Evolutionary conservation across 2,329 filamentous ascomycete genomes (phyloP).

Genomic region (Phaeomoniella chlamydospora): DNA sequence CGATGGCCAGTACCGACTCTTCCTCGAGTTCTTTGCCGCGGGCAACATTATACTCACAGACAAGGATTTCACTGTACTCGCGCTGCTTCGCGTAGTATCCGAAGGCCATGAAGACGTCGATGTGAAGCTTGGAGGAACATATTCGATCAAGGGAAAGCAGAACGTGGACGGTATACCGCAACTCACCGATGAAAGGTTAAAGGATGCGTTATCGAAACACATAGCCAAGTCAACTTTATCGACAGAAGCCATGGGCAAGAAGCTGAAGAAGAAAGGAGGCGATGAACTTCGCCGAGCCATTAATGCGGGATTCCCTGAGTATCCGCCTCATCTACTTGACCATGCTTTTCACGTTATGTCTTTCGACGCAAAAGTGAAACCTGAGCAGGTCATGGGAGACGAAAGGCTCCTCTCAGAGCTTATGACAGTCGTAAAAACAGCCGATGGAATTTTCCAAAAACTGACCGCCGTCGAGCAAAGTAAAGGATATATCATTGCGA

Average conservation of each 20-base stretch:
- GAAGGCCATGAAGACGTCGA: slow-evolving; percentile 76
- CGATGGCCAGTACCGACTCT: slow-evolving; percentile 76
- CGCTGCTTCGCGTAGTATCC: slow-evolving; percentile 63
- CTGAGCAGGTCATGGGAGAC: slow-evolving; percentile 55
- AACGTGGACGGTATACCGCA: slow-evolving; percentile 65
- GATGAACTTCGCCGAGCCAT: slow-evolving; percentile 69
- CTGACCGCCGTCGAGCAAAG: slow-evolving; percentile 52
- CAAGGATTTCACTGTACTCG: slow-evolving; percentile 64
- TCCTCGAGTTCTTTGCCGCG: slow-evolving; percentile 89
- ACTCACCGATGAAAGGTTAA: slow-evolving; percentile 60
- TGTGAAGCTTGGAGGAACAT: slow-evolving; percentile 61
- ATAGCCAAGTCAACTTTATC: slow-evolving; percentile 23
- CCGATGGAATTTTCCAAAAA: slow-evolving; percentile 52
- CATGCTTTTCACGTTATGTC: slow-evolving; percentile 59
- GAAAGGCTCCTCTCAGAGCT: slow-evolving; percentile 51
- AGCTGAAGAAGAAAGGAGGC: slow-evolving; percentile 59
- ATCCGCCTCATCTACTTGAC: slow-evolving; percentile 76
- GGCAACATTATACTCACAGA: slow-evolving; percentile 93
- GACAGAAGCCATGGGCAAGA: slow-evolving; percentile 32
- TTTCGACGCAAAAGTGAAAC: slow-evolving; percentile 55
- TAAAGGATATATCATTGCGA: slow-evolving; percentile 82
- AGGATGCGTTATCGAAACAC: slow-evolving; percentile 51
- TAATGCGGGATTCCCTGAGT: slow-evolving; percentile 72
- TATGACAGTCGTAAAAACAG: slow-evolving; percentile 53
- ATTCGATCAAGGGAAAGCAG: slow-evolving; percentile 68